These are phyloP conservation scores for Scedosporium dehoogii DNA, from an alignment of 2,329 filamentous ascomycete genomes.

Conservation along the genomic window DNA sequence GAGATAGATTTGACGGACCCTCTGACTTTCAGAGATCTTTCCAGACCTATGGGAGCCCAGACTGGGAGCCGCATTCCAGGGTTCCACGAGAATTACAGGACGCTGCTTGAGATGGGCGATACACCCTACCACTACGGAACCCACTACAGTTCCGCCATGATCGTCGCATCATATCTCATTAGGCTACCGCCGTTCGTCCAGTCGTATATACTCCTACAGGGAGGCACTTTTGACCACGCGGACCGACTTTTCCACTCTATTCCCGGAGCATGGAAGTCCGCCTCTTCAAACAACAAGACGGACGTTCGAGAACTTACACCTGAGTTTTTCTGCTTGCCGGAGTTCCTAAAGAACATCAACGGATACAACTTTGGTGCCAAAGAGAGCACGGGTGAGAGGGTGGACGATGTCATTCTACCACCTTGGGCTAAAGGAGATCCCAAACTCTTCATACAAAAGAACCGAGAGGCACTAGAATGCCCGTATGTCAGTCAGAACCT, in stretches of 20 bases:
- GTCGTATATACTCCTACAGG: constrained; percentile 86
- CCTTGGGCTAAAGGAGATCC: constrained; percentile 96
- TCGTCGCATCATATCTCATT: constrained; percentile 92
- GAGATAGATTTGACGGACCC: constrained; percentile 82
- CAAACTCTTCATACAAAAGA: constrained; percentile 88
- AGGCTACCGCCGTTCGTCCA: constrained; percentile 93
- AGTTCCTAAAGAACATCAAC: constrained; percentile 91
- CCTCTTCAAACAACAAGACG: constrained; percentile 80
- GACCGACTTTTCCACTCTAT: constrained; percentile 94
- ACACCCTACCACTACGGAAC: constrained; percentile 95
- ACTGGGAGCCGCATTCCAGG: constrained; percentile 64
- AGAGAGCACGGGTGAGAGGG: constrained; percentile 68
- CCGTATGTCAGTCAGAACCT: constrained; percentile 83
- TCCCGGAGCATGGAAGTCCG: constrained; percentile 80
- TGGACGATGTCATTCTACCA: constrained; percentile 82
- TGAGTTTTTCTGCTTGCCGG: constrained; percentile 94
- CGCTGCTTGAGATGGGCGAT: constrained; percentile 85
- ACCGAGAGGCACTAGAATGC: constrained; percentile 91
- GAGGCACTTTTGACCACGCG: constrained; percentile 92
- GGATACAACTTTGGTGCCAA: constrained; percentile 85
- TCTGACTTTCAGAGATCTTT: constrained; percentile 77
- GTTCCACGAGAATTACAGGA: constrained; percentile 75
- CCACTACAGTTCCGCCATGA: constrained; percentile 98
- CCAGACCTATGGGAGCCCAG: constrained; percentile 95
- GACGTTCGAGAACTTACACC: constrained; percentile 93